Base-by-base conservation (phyloP, 139 green algal species). In the Tetradesmus obliquus region DNA sequence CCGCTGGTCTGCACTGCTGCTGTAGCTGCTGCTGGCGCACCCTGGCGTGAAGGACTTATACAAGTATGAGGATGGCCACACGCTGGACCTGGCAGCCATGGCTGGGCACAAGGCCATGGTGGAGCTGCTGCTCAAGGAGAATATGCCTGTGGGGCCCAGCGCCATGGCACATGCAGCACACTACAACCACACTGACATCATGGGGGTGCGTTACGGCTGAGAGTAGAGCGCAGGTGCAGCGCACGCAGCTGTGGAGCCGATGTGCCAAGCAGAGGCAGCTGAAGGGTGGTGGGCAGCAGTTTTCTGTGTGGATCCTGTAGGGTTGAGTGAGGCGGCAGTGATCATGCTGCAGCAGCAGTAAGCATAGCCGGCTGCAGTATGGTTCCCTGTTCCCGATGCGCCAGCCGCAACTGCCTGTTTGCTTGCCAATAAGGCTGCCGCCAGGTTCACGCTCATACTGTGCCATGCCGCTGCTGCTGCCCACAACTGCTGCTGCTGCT, bases 21-120 rank as follows among this genome's bases (percentile, higher is more conserved):
- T 57, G 10, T 19, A 90, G 87, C 54, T 82, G 20, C 72, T 90
- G 87, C 54, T 90, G 53, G 55, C 71, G 13, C 85, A 82, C 51
- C 32, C 51, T n/a, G 72, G 72, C 2, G 53, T 74, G 4, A 69
- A n/a, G 5, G 62, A 71, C 6, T 1, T 90, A 45, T 89, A 79
- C 32, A 32, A 90, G 22, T 90, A 85, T 66, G 87, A 90, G 72
- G 87, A 90, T 51, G 87, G 87, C 2, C 87, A 90, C 72, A 84
- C 81, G 17, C 45, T 90, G n/a, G 87, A 90, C 87, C 72, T 90
- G 12, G 87, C 87, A 24, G 87, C 87, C 54, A 53, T n/a, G 12
- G 81, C 82, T 22, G 87, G 87, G 22, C 20, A 84, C 20, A 32
- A 62, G 2, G 45, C n/a, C 1, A 82, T 84, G 71, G 71, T 90